A percentile compares a stretch with the other conserved stretches of the same genome.
Evolutionary conservation across 2,329 filamentous ascomycete genomes (phyloP).

Genomic region (Curvularia verruculosa): DNA sequence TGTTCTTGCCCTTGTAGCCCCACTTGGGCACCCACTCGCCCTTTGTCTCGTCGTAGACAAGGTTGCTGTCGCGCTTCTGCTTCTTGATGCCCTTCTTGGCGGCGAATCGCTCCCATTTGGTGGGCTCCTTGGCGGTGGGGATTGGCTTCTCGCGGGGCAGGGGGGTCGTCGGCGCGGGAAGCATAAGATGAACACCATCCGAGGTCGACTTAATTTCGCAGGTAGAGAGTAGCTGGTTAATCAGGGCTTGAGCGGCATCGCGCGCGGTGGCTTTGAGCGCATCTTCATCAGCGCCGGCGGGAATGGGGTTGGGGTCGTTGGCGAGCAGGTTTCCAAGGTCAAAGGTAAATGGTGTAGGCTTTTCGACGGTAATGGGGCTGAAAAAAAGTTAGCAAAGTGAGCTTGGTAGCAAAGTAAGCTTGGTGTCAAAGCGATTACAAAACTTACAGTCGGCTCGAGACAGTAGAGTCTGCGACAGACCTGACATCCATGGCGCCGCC

Average conservation of each 20-base stretch:
- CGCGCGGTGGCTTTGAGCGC: conserved; percentile 76
- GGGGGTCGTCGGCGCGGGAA: conserved; percentile 71
- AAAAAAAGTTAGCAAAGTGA: conserved; percentile 1
- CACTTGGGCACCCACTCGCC: conserved; percentile 93
- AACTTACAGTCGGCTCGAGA: conserved; percentile 41
- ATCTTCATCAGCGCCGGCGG: conserved; percentile 65
- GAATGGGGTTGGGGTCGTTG: conserved; percentile 84
- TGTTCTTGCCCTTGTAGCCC: conserved; percentile 92
- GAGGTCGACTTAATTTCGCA: conserved; percentile 75
- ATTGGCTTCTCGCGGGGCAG: conserved; percentile 93
- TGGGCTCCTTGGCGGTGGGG: conserved; percentile 78
- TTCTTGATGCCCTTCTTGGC: conserved; percentile 95
- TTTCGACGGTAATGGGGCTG: conserved; percentile 57
- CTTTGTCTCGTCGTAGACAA: conserved; percentile 81
- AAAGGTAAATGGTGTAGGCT: conserved; percentile 89
- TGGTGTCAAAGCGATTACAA: too few species aligned
- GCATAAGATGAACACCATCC: conserved; percentile 75
- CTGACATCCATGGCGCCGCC: conserved; percentile 44
- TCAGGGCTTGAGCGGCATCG: conserved; percentile 86
- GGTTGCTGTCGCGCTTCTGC: conserved; percentile 81
- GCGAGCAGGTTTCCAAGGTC: conserved; percentile 87
- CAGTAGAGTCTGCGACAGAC: conserved; percentile 42
- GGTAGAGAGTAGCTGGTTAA: conserved; percentile 92
- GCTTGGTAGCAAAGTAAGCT: conserved; percentile 7
- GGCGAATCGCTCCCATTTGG: conserved; percentile 96